Percentiles rank a stretch among this genome's conserved stretches.
Evolutionary conservation across 2,329 filamentous ascomycete genomes (phyloP).

Genomic region (Pestalotiopsis sp.): DNA sequence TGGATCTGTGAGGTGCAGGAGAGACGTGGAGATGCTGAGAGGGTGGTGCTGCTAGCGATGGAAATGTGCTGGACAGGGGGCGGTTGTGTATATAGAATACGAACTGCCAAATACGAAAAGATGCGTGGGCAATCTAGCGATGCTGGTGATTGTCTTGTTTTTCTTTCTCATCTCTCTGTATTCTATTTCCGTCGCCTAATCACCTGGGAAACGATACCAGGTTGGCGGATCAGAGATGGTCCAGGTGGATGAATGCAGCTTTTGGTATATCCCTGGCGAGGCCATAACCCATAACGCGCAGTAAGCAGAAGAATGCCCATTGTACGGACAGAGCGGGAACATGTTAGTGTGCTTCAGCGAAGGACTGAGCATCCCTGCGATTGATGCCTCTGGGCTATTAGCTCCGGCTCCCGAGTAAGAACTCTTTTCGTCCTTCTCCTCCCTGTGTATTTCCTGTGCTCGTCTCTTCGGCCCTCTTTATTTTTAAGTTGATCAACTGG

Average conservation of each 20-base stretch:
- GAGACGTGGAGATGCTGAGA: not conserved
- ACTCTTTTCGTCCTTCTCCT: not conserved
- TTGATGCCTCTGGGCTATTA: not conserved
- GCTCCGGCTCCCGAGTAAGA: not conserved
- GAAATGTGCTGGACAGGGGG: not conserved
- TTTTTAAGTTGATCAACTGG: not conserved
- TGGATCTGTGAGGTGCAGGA: not conserved
- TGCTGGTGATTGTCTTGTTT: too few species aligned
- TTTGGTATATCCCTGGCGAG: too few species aligned
- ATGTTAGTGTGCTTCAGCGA: not conserved
- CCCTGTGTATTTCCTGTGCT: not conserved
- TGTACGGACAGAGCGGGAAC: not conserved
- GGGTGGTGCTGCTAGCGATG: not conserved
- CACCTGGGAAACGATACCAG: too few species aligned
- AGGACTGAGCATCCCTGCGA: not conserved
- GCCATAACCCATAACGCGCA: not conserved
- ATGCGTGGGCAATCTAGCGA: not conserved
- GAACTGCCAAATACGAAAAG: constrained; percentile 6
- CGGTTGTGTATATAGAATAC: not conserved
- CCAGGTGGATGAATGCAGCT: too few species aligned
- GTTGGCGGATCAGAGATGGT: too few species aligned
- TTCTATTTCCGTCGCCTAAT: too few species aligned
- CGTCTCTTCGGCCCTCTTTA: not conserved
- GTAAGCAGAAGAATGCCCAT: not conserved
- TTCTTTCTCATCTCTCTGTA: too few species aligned